phyloP scores from a whole-genome alignment of 169 alveolate species.

The Plasmodium vivax region DNA sequence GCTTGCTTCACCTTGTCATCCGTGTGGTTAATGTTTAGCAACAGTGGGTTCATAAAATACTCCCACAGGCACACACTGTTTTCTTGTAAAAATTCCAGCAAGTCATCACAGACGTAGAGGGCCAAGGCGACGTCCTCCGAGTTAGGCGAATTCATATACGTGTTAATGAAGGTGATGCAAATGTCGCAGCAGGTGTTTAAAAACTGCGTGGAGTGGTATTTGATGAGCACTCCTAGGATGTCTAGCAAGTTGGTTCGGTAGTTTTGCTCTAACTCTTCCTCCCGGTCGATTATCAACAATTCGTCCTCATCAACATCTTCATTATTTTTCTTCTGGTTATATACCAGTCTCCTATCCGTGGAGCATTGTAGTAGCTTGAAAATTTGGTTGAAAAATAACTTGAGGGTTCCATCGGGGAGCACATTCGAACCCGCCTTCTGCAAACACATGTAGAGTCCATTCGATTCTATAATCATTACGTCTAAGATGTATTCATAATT shows the following conservation, averaged over 20 bases:
- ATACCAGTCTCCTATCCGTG: constrained; percentile 69
- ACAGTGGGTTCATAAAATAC: constrained; percentile 78
- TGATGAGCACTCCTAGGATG: constrained; percentile 83
- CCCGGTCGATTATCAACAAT: constrained; percentile 78
- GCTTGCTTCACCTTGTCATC: constrained; percentile 86
- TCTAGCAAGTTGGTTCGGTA: constrained; percentile 85
- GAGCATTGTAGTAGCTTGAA: constrained; percentile 51
- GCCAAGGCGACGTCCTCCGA: constrained; percentile 87
- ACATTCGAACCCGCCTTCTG: constrained; percentile 86
- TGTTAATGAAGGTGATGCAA: constrained; percentile 78
- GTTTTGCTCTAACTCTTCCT: constrained; percentile 86
- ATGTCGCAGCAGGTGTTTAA: constrained; percentile 81
- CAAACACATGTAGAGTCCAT: constrained; percentile 82
- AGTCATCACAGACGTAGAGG: constrained; percentile 87
- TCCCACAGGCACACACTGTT: constrained; percentile 82
- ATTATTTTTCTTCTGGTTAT: constrained; percentile 79
- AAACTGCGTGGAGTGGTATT: constrained; percentile 86
- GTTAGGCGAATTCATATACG: constrained; percentile 71
- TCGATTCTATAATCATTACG: constrained; percentile 80
- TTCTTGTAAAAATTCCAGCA: constrained; percentile 83
- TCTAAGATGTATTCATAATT: constrained; percentile 77
- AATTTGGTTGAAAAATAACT: constrained; percentile 54
- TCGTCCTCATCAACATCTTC: constrained; percentile 87
- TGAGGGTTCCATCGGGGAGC: constrained; percentile 71
- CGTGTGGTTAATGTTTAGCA: constrained; percentile 78